Conservation (phyloP, 768 basidiomycete genomes). For the Psilocybe tampanensis region DNA sequence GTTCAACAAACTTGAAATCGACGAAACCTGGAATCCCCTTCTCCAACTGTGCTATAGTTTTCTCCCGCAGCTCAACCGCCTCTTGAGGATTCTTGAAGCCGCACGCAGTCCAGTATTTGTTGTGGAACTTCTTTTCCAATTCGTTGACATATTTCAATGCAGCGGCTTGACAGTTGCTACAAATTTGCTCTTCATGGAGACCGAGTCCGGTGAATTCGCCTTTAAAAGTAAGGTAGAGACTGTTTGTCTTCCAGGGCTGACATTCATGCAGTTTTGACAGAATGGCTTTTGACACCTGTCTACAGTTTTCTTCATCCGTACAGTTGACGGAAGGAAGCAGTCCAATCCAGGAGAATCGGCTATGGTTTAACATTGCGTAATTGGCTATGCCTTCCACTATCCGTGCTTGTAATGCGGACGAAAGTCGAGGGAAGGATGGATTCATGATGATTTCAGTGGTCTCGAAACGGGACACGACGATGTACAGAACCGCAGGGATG, state of each 20-base stretch:
- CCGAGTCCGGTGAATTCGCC: too few species aligned
- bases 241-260: too few species aligned
- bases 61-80: not conserved
- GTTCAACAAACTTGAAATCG: too few species aligned
- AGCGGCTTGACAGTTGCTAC: not conserved
- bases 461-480: not conserved
- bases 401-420: not conserved
- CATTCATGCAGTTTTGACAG: not conserved
- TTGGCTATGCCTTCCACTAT: not conserved
- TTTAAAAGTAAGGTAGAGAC: too few species aligned
- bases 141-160: not conserved
- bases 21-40: too few species aligned
- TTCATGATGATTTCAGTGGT: not conserved
- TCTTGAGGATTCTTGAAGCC: not conserved
- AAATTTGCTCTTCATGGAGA: not conserved
- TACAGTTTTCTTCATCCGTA: not conserved
- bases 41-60: too few species aligned
- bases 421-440: not conserved
- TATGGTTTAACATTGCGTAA: not conserved
- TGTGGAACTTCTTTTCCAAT: not conserved
- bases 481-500: not conserved
- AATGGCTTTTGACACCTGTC: not conserved
- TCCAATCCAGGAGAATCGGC: not conserved
- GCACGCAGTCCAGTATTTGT: not conserved
- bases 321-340: not conserved